A percentile compares a stretch with the other conserved stretches of the same genome.
phyloP scores from a whole-genome alignment of 2,329 filamentous ascomycete species.

The Teratosphaeria viscida region DNA sequence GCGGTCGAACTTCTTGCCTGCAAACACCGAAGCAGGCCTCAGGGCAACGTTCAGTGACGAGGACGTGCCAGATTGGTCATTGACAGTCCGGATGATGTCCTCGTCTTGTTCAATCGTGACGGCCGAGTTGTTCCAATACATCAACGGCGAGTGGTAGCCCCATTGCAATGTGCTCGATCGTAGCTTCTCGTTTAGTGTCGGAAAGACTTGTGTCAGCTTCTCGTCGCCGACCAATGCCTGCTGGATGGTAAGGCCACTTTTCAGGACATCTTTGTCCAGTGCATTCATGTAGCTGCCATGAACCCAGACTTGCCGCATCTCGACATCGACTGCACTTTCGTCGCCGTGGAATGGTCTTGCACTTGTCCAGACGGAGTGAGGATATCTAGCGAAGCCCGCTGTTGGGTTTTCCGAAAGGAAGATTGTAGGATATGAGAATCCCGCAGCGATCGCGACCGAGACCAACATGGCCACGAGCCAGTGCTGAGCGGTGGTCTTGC shows the following conservation, averaged over 20 bases:
- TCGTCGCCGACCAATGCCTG: conserved; percentile 52
- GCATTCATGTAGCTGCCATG: conserved; percentile 74
- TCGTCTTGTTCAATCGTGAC: conserved; percentile 48
- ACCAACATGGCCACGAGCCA: conserved; percentile 64
- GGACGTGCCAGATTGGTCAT: conserved; percentile 49
- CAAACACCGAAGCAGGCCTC: conserved; percentile 69
- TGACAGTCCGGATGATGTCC: conserved; percentile 60
- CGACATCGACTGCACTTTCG: conserved; percentile 53
- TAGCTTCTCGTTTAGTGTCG: conserved; percentile 15
- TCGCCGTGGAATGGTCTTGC: conserved; percentile 24
- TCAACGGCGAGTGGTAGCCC: conserved; percentile 73
- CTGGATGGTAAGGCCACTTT: conserved; percentile 59
- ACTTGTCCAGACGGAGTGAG: conserved; percentile 68
- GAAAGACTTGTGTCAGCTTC: conserved; percentile 10
- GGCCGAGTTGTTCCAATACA: conserved; percentile 66
- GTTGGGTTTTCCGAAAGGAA: conserved; percentile 64
- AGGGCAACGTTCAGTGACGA: conserved; percentile 65
- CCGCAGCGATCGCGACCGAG: conserved; percentile 59
- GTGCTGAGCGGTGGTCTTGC: conserved; percentile 59
- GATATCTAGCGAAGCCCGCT: conserved; percentile 60
- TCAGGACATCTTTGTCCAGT: conserved; percentile 53
- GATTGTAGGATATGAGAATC: conserved; percentile 63
- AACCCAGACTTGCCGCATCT: conserved; percentile 73
- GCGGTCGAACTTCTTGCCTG: conserved; percentile 65
- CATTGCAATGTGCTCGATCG: conserved; percentile 42